Evolutionary conservation across 768 basidiomycete species (phyloP).

Genomic region (Mrakia frigida): DNA sequence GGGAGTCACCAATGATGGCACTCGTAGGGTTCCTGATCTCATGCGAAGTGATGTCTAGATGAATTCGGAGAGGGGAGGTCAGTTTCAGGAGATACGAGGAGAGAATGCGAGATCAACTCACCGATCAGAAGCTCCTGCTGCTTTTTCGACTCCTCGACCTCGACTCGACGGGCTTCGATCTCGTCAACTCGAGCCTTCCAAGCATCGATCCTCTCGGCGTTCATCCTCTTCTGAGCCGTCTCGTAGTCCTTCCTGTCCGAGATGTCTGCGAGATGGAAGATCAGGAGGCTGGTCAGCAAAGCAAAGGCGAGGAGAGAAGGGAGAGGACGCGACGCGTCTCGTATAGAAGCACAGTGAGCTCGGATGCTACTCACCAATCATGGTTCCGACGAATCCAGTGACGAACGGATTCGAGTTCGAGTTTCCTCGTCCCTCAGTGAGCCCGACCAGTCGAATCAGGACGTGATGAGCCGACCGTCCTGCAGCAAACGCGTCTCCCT

Average conservation of each 20-base stretch:
- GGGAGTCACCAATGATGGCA: conserved; percentile 6
- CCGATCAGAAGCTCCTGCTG: conserved; percentile 23
- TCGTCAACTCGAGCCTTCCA: conserved; percentile 5
- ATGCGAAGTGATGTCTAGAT: conserved; percentile 13
- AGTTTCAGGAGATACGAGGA: neutral
- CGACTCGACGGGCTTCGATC: neutral
- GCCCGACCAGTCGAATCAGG: conserved; percentile 8
- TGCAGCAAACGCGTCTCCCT: conserved; percentile 6
- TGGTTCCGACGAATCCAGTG: conserved; percentile 17
- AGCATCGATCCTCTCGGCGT: conserved; percentile 8
- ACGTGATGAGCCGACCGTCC: conserved; percentile 8
- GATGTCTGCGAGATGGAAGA: neutral
- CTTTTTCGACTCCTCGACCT: conserved; percentile 10
- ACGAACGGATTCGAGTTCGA: conserved; percentile 13
- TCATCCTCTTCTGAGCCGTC: neutral
- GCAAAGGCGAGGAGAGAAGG: neutral
- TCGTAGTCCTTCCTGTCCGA: conserved; percentile 19
- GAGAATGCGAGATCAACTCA: neutral
- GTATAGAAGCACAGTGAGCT: too few species aligned
- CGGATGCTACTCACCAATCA: neutral
- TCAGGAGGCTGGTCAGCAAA: neutral
- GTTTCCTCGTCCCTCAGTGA: conserved; percentile 15
- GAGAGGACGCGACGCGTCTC: too few species aligned
- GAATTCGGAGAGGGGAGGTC: neutral
- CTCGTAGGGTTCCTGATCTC: conserved; percentile 19